Conservation (phyloP, 1,284 basidiomycete genomes). For the Porphyrellus sp. region DNA sequence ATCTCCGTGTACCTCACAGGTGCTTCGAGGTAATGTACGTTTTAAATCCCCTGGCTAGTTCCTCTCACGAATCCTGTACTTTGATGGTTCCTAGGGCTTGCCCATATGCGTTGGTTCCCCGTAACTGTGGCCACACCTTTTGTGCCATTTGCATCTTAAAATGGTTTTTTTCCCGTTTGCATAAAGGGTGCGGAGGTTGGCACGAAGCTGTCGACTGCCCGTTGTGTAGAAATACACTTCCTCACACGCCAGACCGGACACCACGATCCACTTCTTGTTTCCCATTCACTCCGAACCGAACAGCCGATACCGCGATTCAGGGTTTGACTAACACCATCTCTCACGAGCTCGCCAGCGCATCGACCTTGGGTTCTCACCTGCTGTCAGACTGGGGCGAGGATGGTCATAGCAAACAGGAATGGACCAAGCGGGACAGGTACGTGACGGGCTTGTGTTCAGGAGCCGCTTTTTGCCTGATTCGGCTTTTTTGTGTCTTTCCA, state of each 20-base stretch:
- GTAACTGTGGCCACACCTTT: slow-evolving; percentile 61
- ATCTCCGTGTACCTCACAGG: slow-evolving; percentile 21
- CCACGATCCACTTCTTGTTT: slow-evolving; percentile 51
- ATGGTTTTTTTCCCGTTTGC: slow-evolving; percentile 64
- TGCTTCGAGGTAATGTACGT: slow-evolving; percentile 44
- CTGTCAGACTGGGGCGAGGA: slow-evolving; percentile 47
- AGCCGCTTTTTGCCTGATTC: slow-evolving; percentile 9
- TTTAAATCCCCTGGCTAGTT: neutral
- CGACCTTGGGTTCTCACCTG: slow-evolving; percentile 5
- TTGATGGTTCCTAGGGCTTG: slow-evolving; percentile 44
- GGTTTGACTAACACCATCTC: slow-evolving; percentile 46
- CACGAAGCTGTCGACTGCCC: slow-evolving; percentile 65
- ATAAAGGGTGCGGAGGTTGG: slow-evolving; percentile 59
- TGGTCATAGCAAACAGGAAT: slow-evolving; percentile 47
- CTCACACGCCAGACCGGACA: slow-evolving; percentile 45
- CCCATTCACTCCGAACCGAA: slow-evolving; percentile 60
- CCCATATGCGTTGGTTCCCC: slow-evolving; percentile 55
- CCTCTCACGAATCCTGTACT: slow-evolving; percentile 5
- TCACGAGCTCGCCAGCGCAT: slow-evolving; percentile 9
- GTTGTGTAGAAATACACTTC: slow-evolving; percentile 54
- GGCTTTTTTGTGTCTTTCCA: slow-evolving; percentile 1
- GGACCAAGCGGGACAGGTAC: slow-evolving; percentile 51
- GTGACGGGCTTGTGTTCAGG: slow-evolving; percentile 15
- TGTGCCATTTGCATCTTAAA: slow-evolving; percentile 62
- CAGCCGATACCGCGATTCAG: slow-evolving; percentile 48